Conservation (phyloP, 2,329 filamentous ascomycete species). For the Sclerotinia minor region DNA sequence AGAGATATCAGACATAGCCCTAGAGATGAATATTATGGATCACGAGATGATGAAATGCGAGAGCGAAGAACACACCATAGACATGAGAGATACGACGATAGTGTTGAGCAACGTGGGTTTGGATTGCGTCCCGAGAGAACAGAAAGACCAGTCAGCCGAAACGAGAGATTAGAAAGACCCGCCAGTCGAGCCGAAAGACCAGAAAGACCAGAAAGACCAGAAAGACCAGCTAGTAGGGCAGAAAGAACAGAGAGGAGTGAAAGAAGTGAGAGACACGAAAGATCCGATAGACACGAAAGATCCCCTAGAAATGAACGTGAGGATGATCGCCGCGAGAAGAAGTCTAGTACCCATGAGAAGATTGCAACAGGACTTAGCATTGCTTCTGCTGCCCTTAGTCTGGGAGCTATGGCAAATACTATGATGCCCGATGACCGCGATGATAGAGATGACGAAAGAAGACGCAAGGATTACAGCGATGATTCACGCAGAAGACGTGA, state of each 20-base stretch:
- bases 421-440: slow-evolving; percentile 37
- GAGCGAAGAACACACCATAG: slow-evolving; percentile 28
- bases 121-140: slow-evolving; percentile 32
- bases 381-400: slow-evolving; percentile 40
- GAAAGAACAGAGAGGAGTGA: slow-evolving; percentile 28
- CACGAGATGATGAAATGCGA: slow-evolving; percentile 35
- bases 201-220: slow-evolving; percentile 10
- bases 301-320: slow-evolving; percentile 26
- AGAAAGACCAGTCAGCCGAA: slow-evolving; percentile 19
- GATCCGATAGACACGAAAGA: slow-evolving; percentile 28
- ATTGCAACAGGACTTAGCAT: slow-evolving; percentile 40
- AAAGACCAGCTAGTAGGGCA: slow-evolving; percentile 12
- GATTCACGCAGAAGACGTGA: slow-evolving; percentile 36
- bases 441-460: slow-evolving; percentile 34
- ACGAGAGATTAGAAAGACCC: slow-evolving; percentile 18
- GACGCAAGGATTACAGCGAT: slow-evolving; percentile 38
- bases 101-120: slow-evolving; percentile 34
- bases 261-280: slow-evolving; percentile 26
- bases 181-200: neutral
- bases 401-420: slow-evolving; percentile 39
- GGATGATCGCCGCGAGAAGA: slow-evolving; percentile 26
- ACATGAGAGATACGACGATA: slow-evolving; percentile 38
- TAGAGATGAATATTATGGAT: slow-evolving; percentile 41
- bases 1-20: slow-evolving; percentile 30
- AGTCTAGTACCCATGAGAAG: slow-evolving; percentile 36